A percentile compares a stretch with the other conserved stretches of the same genome.
These are phyloP conservation scores for Xylaria bambusicola DNA, from an alignment of 495 filamentous ascomycete genomes.

Conservation along the genomic window DNA sequence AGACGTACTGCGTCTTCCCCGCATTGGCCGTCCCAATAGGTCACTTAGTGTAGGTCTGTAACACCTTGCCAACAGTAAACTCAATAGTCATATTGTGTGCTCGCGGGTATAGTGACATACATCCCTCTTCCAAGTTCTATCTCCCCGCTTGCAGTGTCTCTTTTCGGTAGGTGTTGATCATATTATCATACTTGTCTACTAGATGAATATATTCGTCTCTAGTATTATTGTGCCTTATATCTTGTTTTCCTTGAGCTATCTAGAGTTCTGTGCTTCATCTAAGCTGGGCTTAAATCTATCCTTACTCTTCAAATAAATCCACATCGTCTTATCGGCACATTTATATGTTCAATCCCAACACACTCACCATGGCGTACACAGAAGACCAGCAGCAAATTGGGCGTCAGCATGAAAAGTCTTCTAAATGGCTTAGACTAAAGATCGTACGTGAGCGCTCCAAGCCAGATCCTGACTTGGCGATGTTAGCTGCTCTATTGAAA, in stretches of 20 bases:
- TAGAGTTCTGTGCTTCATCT: too few species aligned
- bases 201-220: too few species aligned
- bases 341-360: background rate
- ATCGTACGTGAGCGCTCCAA: background rate
- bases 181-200: too few species aligned
- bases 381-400: background rate
- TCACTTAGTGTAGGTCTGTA: too few species aligned
- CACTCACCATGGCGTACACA: background rate
- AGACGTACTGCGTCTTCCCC: too few species aligned
- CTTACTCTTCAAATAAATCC: too few species aligned
- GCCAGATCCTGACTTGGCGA: background rate
- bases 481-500: background rate
- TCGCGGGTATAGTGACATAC: background rate
- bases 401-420: background rate
- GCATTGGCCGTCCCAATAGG: too few species aligned
- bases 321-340: too few species aligned
- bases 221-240: background rate
- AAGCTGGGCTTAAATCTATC: background rate
- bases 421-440: background rate
- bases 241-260: background rate
- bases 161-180: too few species aligned
- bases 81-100: too few species aligned
- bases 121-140: background rate
- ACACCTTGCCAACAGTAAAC: too few species aligned
- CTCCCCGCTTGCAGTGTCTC: background rate